Base-by-base conservation (phyloP, 257 asterid genomes). In the Vinca minor region DNA sequence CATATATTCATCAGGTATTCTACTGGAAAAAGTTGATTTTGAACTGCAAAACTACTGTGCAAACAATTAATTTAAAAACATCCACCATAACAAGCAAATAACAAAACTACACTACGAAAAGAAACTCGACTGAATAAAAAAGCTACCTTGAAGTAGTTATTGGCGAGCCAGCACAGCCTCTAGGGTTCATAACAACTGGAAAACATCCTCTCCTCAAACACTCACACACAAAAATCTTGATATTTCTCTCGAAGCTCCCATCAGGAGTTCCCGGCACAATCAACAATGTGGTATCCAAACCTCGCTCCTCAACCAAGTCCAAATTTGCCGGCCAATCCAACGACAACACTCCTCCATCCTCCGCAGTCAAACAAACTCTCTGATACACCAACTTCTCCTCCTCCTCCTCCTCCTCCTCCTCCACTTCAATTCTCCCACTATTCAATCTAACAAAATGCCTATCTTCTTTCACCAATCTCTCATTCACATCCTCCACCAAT, bases 151-250 rank as follows among this genome's bases (percentile, higher is more conserved):
- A 83, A 42, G 97, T 89, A 31, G 91, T 89, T 63, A 93, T 67
- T 4, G 98, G 98, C 4, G 98, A 89, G 64, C 88, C 88, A 18
- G 96, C 98, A 76, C 97, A 93, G 23, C 98, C 98, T 66, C 98
- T 81, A 12, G 98, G 98, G 80, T 93, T 93, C 94, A 93, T 77
- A 41, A 93, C 97, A 65, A 89, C 77, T 0, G 98, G 97, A 63
- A 93, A 93, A 68, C 73, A 76, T 58, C 98, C 97, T 69, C 87
- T 71, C 76, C 81, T 83, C 80, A 89, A 74, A 80, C 95, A 83
- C 66, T 81, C 91, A 23, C 80, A 73, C 18, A 85, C 91, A 44
- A 89, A 81, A 23, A 38, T 73, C 81, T 74, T 74, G 45, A 89
- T 76, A 52, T 72, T 70, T 70, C 53, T 67, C 78, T 85, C 94